Base-by-base conservation (phyloP, 176 grass and related monocot species). In the Aegilops sharonensis region DNA sequence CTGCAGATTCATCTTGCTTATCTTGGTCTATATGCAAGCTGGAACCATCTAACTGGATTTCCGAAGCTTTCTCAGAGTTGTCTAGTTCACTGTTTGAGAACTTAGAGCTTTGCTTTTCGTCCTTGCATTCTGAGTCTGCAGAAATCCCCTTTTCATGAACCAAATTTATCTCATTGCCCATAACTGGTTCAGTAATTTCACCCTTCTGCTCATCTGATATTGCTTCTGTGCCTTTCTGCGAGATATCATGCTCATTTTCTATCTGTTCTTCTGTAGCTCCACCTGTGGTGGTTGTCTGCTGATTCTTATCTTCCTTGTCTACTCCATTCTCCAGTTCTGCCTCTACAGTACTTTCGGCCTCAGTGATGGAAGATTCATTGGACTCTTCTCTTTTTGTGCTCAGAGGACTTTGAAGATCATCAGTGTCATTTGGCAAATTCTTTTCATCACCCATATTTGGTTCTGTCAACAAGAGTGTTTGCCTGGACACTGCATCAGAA, bases 181-280 rank as follows among this genome's bases (percentile, higher is more conserved):
- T 88, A 82, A 71, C 82, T 91, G 64, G 63, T 77, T 85, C 72
- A 7, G 64, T 67, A 34, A 71, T 87, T 80, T 87, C 82, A 85
- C 17, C 32, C 52, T 13, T 66, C 52, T 81, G 70, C 50, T 57
- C 65, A 84, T 78, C 40, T 23, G 77, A 59, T 68, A 29, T 85
- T 93, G n/a, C 78, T 48, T 88, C 35, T 86, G 62, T 68, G 50
- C 47, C 39, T 79, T 88, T 80, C 31, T 39, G 85, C 10, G 2
- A 48, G 80, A 50, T 75, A 56, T 69, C 70, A 68, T 91, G 78
- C 66, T 47, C 63, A 40, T 72, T 71, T 76, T 85, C 81, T 39
- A 63, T n/a, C 67, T 20, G 27, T 59, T 70, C 82, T 66, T 75
- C 23, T 72, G 78, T 45, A 82, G 18, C 31, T 68, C 42, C 21